Evolutionary conservation across 2,329 filamentous ascomycete genomes (phyloP), one percentile per base, ranked within the genome.

Genomic region (Calonectria pteridis): DNA sequence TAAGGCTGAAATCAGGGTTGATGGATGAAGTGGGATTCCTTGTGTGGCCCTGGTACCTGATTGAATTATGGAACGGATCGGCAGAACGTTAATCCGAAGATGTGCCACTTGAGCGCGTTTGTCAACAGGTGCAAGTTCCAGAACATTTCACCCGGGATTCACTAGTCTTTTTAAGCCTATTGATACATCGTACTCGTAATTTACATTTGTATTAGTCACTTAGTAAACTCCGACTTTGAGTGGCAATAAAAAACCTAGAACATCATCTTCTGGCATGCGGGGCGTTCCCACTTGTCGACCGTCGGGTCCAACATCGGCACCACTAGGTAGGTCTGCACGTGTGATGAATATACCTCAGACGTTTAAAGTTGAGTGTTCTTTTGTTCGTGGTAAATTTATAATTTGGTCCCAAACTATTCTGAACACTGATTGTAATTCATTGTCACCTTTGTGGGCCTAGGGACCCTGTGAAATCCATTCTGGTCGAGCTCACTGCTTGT

Each of bases 21-120:
- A 13, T 64, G 50, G 33, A 40, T 59, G 26, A 69, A n/a, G 58
- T 66, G 66, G 64, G 69, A 53, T 69, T 71, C 55, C 18, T 51
- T 66, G 59, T 65, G n/a, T 55, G 37, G 37, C n/a, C 26, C 33
- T 51, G 26, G 46, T 26, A 53, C 64, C 49, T 29, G n/a, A 35
- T 46, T 59, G 49, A 66, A 46, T 40, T 66, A 46, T 50, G 50
- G 40, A 14, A 16, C 40, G 59, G 59, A 2, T 37, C 67, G 71
- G 71, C 14, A 11, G 10, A 73, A 59, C 5, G 6, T 51, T 73
- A 16, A 37, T 73, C 71, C 71, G 67, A 31, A 10, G 7, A 16
- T 16, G 43, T 65, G 55, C 33, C 3, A 37, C 33, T 4, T 16
- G 20, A 28, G 18, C 55, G 28, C 33, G 23, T 40, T 46, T 4